Base-by-base conservation (phyloP, 371 early-diverging fungal genomes). In the Chytridium lagenaria region DNA sequence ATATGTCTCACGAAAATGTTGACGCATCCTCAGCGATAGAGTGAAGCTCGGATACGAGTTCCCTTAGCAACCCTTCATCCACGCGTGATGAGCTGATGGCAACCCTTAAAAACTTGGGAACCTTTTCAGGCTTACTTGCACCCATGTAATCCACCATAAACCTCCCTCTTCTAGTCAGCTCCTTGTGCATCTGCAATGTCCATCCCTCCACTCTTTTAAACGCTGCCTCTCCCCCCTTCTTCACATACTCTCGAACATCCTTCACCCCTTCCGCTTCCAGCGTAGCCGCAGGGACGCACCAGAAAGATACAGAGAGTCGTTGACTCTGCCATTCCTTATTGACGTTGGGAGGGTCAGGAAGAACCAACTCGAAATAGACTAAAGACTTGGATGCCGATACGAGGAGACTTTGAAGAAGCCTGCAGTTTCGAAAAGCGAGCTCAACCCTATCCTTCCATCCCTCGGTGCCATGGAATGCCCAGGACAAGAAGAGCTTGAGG, bases 401-500 rank as follows among this genome's bases (percentile, higher is more conserved):
- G 23, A 61, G 16, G 36, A 61, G 26, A 34, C 23, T 15, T 26
- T 30, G 34, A 7, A 61, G 61, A 34, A 61, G 7, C 34, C 36
- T 3, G 36, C 61, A 61, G 61, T 61, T 31, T 7, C 34, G 10
- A 37, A 61, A 61, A 0, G 92, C 90, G 37, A 72, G 77, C 39
- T 81, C 83, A 12, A 92, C 81, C 2, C 92, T 82, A 10, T 26
- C 50, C 2, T 80, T 77, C 19, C 88, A 83, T 3, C 90, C 87
- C 12, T 50, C 30, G 0, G 82, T 74, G 1, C 95, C 95, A 72
- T 90, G 90, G 68, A 88, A 92, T 57, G 88, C 89, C 95, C 95
- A 95, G 1, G 89, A 87, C 71, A 95, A 69, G 84, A 91, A 95
- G 72, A 95, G 68, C 71, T 95, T 95, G 75, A 91, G 72, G 0